Conservation (phyloP, 768 basidiomycete genomes). For the Austroboletus festivus region DNA sequence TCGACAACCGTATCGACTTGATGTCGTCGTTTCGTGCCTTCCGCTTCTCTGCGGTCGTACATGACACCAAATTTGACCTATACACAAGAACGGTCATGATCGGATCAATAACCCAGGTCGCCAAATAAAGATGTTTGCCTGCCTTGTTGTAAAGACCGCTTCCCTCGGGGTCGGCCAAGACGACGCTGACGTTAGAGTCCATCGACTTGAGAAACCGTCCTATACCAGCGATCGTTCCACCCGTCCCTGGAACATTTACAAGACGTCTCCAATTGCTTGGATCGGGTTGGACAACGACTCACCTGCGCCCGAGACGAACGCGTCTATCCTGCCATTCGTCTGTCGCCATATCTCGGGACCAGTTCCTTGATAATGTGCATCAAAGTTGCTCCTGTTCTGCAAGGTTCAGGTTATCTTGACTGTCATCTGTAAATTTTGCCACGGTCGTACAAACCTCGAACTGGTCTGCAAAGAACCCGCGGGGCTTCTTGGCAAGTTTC, state of each 20-base stretch:
- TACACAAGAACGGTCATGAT: background rate
- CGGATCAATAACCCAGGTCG: too few relatives aligned
- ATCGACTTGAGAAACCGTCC: constrained; percentile 78
- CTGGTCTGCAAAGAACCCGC: constrained; percentile 95
- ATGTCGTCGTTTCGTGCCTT: constrained; percentile 89
- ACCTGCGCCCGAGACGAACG: constrained; percentile 91
- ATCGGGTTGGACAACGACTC: too few relatives aligned
- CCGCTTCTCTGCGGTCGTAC: constrained; percentile 89
- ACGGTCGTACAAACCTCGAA: constrained; percentile 60
- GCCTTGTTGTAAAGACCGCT: constrained; percentile 96
- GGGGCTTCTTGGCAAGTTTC: constrained; percentile 45
- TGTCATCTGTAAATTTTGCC: too few relatives aligned
- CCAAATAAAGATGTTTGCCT: too few relatives aligned
- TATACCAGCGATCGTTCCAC: constrained; percentile 88
- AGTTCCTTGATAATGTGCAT: constrained; percentile 85
- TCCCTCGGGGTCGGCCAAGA: constrained; percentile 88
- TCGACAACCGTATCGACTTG: constrained; percentile 97
- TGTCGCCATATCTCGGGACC: constrained; percentile 96
- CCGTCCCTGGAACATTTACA: constrained; percentile 64
- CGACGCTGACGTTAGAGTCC: constrained; percentile 62
- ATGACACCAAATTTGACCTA: constrained; percentile 90
- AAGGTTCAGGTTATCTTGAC: too few relatives aligned
- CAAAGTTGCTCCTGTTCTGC: constrained; percentile 81
- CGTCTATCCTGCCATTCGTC: constrained; percentile 75
- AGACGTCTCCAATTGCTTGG: too few relatives aligned